These are phyloP conservation scores for Colletotrichum acutatum DNA, from an alignment of 2,329 filamentous ascomycete species.

Conservation along the genomic window DNA sequence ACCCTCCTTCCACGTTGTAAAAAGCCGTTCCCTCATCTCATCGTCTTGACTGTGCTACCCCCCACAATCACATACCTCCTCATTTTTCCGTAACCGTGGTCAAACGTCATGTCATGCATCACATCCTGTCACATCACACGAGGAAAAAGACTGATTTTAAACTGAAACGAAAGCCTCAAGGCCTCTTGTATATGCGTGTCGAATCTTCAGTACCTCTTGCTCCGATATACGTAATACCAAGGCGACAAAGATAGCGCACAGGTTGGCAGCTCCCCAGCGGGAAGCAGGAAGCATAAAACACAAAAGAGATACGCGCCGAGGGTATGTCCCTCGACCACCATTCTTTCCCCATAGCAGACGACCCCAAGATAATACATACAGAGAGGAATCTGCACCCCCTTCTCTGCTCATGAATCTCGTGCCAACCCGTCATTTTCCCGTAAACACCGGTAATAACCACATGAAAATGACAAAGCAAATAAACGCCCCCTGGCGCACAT, in stretches of 20 bases:
- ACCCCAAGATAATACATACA: constrained; percentile 33
- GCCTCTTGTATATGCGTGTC: constrained; percentile 28
- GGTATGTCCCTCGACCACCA: not conserved
- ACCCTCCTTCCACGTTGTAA: too few species aligned
- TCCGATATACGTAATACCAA: constrained; percentile 26
- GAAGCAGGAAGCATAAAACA: constrained; percentile 6
- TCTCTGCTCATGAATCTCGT: constrained; percentile 33
- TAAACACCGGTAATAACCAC: constrained; percentile 10
- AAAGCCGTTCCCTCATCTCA: too few species aligned
- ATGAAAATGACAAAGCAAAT: constrained; percentile 29
- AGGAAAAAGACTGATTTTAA: not conserved
- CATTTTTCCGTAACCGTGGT: not conserved
- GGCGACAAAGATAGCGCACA: not conserved
- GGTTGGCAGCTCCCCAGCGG: constrained; percentile 6
- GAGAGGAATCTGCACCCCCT: constrained; percentile 4
- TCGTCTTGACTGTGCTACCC: too few species aligned
- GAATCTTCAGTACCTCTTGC: constrained; percentile 25
- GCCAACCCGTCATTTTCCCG: constrained; percentile 30
- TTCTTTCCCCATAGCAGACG: constrained; percentile 1
- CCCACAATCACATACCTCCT: not conserved
- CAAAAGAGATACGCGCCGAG: constrained; percentile 10
- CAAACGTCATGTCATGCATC: not conserved
- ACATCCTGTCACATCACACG: not conserved
- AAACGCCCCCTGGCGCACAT: constrained; percentile 29
- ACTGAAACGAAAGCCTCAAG: constrained; percentile 8